phyloP scores from a whole-genome alignment of 306 rosid species.

The Argentina anserina region DNA sequence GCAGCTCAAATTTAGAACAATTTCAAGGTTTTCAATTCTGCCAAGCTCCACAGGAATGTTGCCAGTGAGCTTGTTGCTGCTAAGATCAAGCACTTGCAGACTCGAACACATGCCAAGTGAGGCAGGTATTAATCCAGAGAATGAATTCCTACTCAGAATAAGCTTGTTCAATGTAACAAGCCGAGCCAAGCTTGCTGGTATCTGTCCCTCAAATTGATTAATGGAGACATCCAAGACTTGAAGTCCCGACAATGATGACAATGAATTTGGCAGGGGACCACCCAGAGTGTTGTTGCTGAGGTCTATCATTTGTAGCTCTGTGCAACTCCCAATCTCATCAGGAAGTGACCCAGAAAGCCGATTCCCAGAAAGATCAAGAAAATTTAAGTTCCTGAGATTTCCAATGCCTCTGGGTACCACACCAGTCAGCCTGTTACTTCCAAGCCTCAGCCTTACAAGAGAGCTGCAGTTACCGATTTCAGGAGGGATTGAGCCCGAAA shows the following conservation, averaged over 20 bases:
- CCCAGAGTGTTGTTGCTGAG: slow-evolving; percentile 58
- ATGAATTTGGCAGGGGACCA: slow-evolving; percentile 56
- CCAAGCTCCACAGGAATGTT: slow-evolving; percentile 65
- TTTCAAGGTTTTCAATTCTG: slow-evolving; percentile 61
- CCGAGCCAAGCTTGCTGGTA: slow-evolving; percentile 65
- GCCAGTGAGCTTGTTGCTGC: slow-evolving; percentile 68
- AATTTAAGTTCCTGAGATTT: slow-evolving; percentile 53
- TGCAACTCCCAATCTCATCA: slow-evolving; percentile 71
- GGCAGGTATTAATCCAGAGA: slow-evolving; percentile 73
- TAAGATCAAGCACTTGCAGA: slow-evolving; percentile 89
- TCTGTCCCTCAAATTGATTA: slow-evolving; percentile 55
- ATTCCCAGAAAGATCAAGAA: slow-evolving; percentile 75
- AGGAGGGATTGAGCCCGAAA: slow-evolving; percentile 71
- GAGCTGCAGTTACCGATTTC: slow-evolving; percentile 79
- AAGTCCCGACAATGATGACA: slow-evolving; percentile 63
- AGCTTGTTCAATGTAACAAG: slow-evolving; percentile 68
- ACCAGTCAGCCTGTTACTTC: slow-evolving; percentile 66
- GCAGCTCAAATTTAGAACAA: slow-evolving; percentile 79
- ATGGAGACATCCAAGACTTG: slow-evolving; percentile 78
- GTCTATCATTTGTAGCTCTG: slow-evolving; percentile 79
- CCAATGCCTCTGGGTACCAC: slow-evolving; percentile 69
- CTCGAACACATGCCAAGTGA: slow-evolving; percentile 62
- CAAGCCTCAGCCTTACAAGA: slow-evolving; percentile 74
- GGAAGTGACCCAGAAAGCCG: slow-evolving; percentile 70
- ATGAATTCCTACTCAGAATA: slow-evolving; percentile 56